phyloP scores from a whole-genome alignment of 495 filamentous ascomycete genomes.

The Friedmanniomyces simplex region DNA sequence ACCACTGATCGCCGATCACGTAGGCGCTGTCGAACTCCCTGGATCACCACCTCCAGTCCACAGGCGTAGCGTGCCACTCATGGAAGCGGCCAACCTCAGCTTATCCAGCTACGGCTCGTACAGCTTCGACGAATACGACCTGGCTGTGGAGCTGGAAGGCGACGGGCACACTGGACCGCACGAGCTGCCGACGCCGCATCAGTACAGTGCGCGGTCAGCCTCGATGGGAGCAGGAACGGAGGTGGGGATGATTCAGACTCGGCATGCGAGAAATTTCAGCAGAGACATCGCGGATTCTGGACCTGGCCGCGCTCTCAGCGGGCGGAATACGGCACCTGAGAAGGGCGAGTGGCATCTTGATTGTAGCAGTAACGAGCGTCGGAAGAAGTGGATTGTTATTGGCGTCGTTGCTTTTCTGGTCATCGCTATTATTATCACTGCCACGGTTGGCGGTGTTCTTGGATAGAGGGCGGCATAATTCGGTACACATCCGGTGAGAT shows the following conservation, averaged over 20 bases:
- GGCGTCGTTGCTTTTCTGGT: background rate
- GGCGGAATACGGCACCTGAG: background rate
- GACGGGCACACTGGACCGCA: background rate
- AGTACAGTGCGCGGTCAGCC: background rate
- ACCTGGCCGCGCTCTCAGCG: background rate
- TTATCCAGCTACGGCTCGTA: background rate
- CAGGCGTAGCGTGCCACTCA: background rate
- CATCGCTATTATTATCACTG: background rate
- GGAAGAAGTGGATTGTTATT: background rate
- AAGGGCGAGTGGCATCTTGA: background rate
- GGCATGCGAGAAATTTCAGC: too few relatives aligned
- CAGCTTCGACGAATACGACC: background rate
- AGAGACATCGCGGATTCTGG: background rate
- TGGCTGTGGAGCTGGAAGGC: background rate
- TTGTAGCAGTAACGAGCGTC: background rate
- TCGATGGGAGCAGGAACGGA: background rate
- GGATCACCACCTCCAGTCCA: background rate
- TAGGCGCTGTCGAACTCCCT: background rate
- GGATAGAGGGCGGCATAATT: background rate
- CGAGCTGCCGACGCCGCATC: background rate
- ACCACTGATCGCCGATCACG: background rate
- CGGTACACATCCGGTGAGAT: too few relatives aligned
- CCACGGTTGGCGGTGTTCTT: background rate
- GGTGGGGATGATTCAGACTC: too few relatives aligned
- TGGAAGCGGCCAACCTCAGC: background rate